Conservation (phyloP, 2,329 filamentous ascomycete species). For the Fusarium vanettenii region DNA sequence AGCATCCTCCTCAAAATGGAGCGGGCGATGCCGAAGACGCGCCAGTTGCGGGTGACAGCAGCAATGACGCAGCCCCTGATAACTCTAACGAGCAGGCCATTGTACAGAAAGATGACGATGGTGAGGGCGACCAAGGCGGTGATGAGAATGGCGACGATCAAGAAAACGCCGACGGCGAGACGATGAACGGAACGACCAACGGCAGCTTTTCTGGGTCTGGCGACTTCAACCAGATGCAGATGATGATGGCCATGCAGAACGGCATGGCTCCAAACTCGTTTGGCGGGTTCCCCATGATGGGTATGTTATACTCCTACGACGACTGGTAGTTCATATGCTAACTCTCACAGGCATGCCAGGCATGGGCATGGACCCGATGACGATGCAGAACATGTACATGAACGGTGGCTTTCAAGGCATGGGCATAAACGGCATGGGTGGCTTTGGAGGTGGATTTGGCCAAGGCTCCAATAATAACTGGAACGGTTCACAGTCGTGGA, state of each 20-base stretch:
- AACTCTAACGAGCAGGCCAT: conserved; percentile 33
- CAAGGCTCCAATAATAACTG: conserved; percentile 80
- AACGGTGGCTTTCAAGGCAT: conserved; percentile 82
- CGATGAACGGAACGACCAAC: conserved; percentile 58
- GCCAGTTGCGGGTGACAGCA: conserved; percentile 16
- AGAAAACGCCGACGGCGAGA: conserved; percentile 50
- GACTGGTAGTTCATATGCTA: conserved; percentile 38
- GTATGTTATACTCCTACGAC: conserved; percentile 66
- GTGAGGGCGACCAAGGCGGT: conserved; percentile 43
- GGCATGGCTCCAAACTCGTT: conserved; percentile 69
- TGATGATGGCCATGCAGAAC: conserved; percentile 82
- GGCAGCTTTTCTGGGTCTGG: conserved; percentile 71
- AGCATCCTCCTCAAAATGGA: conserved; percentile 22
- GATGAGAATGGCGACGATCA: conserved; percentile 47
- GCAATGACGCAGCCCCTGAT: conserved; percentile 30
- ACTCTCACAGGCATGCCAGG: conserved; percentile 74
- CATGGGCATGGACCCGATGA: conserved; percentile 86
- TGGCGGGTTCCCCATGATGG: conserved; percentile 82
- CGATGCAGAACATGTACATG: conserved; percentile 83
- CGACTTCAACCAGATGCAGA: conserved; percentile 82
- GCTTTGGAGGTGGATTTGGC: conserved; percentile 72
- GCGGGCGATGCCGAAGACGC: conserved; percentile 24
- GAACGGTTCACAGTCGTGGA: conserved; percentile 85
- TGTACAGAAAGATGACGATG: conserved; percentile 25
- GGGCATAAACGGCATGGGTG: conserved; percentile 83